Base-by-base conservation (phyloP, 2,329 filamentous ascomycete species). In the Exophiala phaeomuriformis region DNA sequence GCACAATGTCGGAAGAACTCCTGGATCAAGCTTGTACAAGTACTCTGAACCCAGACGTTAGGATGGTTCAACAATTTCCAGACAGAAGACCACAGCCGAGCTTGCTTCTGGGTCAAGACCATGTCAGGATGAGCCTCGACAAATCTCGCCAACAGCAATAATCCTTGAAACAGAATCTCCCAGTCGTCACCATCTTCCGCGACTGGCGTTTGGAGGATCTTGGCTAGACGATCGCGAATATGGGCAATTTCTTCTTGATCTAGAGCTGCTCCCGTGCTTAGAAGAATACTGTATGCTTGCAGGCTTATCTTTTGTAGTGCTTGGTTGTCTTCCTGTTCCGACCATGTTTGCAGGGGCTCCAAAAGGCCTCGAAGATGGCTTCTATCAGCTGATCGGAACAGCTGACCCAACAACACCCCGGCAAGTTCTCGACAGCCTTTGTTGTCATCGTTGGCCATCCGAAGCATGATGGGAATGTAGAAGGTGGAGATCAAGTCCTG, bases 401-500 rank as follows among this genome's bases (percentile, higher is more conserved):
- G 78, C 64, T 87, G 84, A 65, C 86, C 89, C 52, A 97, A 74
- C 42, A 98, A 73, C 53, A 85, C 81, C 42, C 83, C 85, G 0
- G 90, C 90, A 68, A 91, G 84, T 57, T 90, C 80, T 31, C 88
- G 83, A 69, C 93, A 98, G 62, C 88, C 87, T 48, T 85, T 80
- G 46, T 88, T 88, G 50, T 94, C 87, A 56, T 98, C 93, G 63
- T 96, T 95, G 55, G 86, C 83, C 58, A 96, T 78, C 10, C 90
- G 83, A 63, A 95, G 82, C 47, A 96, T 82, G 4, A 98, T 71
- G 0, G 90, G 90, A 27, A 94, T 77, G 72, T 96, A 98, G 66
- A 90, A 88, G 19, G 83, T 86, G 1, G 82, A 81, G 0, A 88
- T 78, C 33, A 95, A 80, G 61, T 95, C 87, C 67, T 94, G 88